These are phyloP conservation scores for Saksenaea oblongispora DNA, from an alignment of 371 early-diverging fungal species.

Conservation along the genomic window DNA sequence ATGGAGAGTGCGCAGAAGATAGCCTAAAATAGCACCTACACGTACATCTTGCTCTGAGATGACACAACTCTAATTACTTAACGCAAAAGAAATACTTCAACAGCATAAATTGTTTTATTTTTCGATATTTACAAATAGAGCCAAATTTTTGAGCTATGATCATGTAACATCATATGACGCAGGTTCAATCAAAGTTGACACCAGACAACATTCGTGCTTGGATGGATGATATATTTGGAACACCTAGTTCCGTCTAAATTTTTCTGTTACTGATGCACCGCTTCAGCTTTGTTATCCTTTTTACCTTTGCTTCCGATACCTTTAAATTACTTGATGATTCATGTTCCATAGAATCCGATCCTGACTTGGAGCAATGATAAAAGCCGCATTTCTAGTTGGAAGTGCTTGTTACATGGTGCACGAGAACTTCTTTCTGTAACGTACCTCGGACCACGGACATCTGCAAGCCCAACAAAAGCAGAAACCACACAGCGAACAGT, in stretches of 20 bases:
- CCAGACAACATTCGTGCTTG: too few relatives aligned
- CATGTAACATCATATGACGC: too few relatives aligned
- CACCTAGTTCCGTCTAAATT: constrained; percentile 52
- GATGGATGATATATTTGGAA: constrained; percentile 45
- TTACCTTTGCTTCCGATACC: constrained; percentile 15
- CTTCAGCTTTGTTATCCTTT: neutral
- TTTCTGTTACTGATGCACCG: neutral
- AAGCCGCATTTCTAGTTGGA: constrained; percentile 28
- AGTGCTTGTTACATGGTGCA: too few relatives aligned
- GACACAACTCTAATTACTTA: too few relatives aligned
- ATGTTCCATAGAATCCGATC: neutral
- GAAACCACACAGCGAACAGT: constrained; percentile 73
- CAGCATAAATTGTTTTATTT: too few relatives aligned
- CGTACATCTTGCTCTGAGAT: too few relatives aligned
- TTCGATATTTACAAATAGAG: too few relatives aligned
- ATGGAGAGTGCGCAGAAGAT: too few relatives aligned
- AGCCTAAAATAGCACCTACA: too few relatives aligned
- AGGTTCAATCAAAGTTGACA: too few relatives aligned
- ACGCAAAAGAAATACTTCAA: too few relatives aligned
- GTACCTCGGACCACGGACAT: constrained; percentile 45
- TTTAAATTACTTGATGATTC: constrained; percentile 3
- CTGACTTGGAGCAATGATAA: constrained; percentile 23
- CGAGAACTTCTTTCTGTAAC: neutral
- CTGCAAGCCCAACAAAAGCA: constrained; percentile 70
- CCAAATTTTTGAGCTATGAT: too few relatives aligned